These are phyloP conservation scores for Periconia digitata DNA, from an alignment of 2,329 filamentous ascomycete genomes.

Conservation along the genomic window DNA sequence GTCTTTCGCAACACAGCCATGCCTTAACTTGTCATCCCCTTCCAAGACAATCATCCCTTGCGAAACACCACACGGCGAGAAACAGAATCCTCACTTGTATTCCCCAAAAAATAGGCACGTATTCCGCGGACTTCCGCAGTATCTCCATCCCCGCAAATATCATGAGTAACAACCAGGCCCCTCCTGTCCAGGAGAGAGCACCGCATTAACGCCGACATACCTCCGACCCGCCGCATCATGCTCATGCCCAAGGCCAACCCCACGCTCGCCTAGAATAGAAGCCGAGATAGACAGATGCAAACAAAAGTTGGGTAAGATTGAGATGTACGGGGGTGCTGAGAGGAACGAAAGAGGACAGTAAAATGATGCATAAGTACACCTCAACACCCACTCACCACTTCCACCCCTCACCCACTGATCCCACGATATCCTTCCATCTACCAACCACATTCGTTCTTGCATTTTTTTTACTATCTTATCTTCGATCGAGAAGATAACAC, in stretches of 20 bases:
- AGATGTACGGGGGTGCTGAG: background rate
- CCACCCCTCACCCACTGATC: background rate
- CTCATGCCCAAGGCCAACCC: too few relatives aligned
- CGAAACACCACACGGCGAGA: too few relatives aligned
- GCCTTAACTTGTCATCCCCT: too few relatives aligned
- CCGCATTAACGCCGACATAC: background rate
- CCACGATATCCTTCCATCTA: background rate
- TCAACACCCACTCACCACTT: background rate
- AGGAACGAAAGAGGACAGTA: background rate
- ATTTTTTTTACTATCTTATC: background rate
- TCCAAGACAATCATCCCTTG: too few relatives aligned
- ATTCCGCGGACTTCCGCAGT: background rate
- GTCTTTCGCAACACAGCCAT: too few relatives aligned
- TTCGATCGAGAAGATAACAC: background rate
- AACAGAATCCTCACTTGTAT: too few relatives aligned
- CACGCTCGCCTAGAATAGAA: too few relatives aligned
- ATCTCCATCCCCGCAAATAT: background rate
- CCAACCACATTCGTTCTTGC: slow-evolving; percentile 4
- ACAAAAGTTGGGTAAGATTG: background rate
- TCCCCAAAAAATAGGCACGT: too few relatives aligned
- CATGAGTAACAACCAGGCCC: too few relatives aligned
- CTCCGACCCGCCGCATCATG: too few relatives aligned
- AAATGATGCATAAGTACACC: background rate
- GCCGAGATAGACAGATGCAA: too few relatives aligned
- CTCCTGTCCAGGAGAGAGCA: background rate